Percentiles rank a stretch among this genome's conserved stretches.
phyloP scores from a whole-genome alignment of 768 basidiomycete genomes.

The Scleroderma citrinum region DNA sequence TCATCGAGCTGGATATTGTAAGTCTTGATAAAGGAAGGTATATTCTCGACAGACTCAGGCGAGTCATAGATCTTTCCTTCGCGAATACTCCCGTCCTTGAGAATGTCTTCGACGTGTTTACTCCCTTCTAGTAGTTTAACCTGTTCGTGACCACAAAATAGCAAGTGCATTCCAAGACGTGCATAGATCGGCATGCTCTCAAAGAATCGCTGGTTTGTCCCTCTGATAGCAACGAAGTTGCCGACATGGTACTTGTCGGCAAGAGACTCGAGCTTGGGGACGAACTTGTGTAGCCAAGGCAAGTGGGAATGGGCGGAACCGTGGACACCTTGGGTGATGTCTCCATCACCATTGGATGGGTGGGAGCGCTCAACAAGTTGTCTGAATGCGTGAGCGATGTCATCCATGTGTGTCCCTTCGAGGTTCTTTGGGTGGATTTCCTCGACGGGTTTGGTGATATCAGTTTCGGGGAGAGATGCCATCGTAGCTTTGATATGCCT shows the following conservation, averaged over 20 bases:
- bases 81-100: constrained; percentile 50
- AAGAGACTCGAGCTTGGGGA: constrained; percentile 52
- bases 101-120: constrained; percentile 41
- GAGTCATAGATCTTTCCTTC: constrained; percentile 54
- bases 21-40: constrained; percentile 50
- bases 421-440: constrained; percentile 19
- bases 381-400: constrained; percentile 15
- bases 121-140: constrained; percentile 42
- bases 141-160: constrained; percentile 56
- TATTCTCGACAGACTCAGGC: constrained; percentile 44
- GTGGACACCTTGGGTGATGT: constrained; percentile 26
- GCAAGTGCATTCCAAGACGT: constrained; percentile 69
- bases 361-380: constrained; percentile 18
- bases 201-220: constrained; percentile 48
- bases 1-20: constrained; percentile 53
- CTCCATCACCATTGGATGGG: constrained; percentile 4
- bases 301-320: constrained; percentile 28
- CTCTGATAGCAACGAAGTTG: constrained; percentile 50
- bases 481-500: neutral
- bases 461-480: neutral
- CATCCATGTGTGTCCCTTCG: constrained; percentile 12
- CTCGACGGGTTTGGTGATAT: constrained; percentile 25
- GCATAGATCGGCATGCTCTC: constrained; percentile 74
- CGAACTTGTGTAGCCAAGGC: constrained; percentile 39
- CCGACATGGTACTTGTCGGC: constrained; percentile 50